A percentile compares a stretch with the other conserved stretches of the same genome.
Evolutionary conservation across 805 yeast species (phyloP).

Genomic region (Spathaspora passalidarum): DNA sequence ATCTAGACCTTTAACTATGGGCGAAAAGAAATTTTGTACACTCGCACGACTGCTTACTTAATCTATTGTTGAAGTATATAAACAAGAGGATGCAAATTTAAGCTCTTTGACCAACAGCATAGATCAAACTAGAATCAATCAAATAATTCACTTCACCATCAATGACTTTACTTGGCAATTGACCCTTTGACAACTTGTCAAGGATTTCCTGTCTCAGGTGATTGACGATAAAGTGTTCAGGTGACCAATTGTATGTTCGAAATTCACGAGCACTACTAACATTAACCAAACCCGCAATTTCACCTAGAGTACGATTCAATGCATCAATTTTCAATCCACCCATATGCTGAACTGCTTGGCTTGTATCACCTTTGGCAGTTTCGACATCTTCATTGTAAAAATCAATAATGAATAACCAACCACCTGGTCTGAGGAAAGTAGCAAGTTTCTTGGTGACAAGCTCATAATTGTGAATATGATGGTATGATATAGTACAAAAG

Average conservation of each 20-base stretch:
- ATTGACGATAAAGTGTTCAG: constrained; percentile 18
- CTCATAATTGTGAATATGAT: constrained; percentile 33
- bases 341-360: constrained; percentile 25
- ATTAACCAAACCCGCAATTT: constrained; percentile 17
- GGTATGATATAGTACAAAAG: constrained; percentile 36
- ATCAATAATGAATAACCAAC: constrained; percentile 34
- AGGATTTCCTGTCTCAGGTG: constrained; percentile 18
- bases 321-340: constrained; percentile 28
- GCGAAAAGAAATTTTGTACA: neutral
- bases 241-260: constrained; percentile 21
- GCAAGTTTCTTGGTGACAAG: constrained; percentile 28
- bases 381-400: constrained; percentile 37
- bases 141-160: constrained; percentile 10
- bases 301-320: constrained; percentile 19
- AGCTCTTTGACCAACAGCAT: constrained; percentile 25
- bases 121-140: constrained; percentile 19
- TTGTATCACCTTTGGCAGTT: constrained; percentile 1
- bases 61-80: neutral
- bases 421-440: constrained; percentile 30
- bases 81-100: neutral
- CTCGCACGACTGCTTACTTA: constrained; percentile 2
- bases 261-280: constrained; percentile 21
- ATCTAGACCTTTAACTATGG: no score
- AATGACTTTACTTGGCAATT: constrained; percentile 10
- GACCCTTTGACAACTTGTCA: constrained; percentile 14